Evolutionary conservation across 1,284 basidiomycete species (phyloP).

Genomic region (Filobasidium uniguttulatum): DNA sequence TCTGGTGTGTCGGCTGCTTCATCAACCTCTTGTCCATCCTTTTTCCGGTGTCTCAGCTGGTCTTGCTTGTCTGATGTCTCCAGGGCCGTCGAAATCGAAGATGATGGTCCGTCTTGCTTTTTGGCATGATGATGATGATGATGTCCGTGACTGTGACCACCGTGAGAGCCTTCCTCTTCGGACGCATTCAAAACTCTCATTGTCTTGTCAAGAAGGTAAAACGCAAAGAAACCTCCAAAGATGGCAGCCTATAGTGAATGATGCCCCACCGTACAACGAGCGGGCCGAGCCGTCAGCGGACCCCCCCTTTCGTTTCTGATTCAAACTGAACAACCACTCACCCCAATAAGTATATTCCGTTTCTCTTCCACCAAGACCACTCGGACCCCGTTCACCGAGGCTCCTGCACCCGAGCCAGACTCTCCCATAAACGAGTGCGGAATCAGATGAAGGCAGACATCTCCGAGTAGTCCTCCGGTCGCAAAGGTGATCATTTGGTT

Average conservation of each 20-base stretch:
- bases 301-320: no score
- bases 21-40: constrained; percentile 21
- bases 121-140: constrained; percentile 20
- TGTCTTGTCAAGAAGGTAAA: constrained; percentile 82
- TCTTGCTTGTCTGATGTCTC: constrained; percentile 19
- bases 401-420: constrained; percentile 24
- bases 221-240: constrained; percentile 67
- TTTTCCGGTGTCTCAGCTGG: constrained; percentile 21
- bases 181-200: constrained; percentile 51
- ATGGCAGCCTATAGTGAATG: constrained; percentile 62
- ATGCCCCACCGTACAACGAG: no score
- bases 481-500: constrained; percentile 61
- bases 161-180: constrained; percentile 35
- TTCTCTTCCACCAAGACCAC: constrained; percentile 74
- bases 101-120: constrained; percentile 22
- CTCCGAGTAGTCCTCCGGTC: constrained; percentile 73
- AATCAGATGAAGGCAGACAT: constrained; percentile 76
- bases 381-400: constrained; percentile 37
- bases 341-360: constrained; percentile 76
- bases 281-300: no score
- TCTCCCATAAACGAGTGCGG: constrained; percentile 79
- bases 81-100: constrained; percentile 18
- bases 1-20: neutral
- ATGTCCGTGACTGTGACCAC: constrained; percentile 24
- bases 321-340: no score